Base-by-base conservation (phyloP, 331 rosid genomes). In the Telfairia occidentalis region DNA sequence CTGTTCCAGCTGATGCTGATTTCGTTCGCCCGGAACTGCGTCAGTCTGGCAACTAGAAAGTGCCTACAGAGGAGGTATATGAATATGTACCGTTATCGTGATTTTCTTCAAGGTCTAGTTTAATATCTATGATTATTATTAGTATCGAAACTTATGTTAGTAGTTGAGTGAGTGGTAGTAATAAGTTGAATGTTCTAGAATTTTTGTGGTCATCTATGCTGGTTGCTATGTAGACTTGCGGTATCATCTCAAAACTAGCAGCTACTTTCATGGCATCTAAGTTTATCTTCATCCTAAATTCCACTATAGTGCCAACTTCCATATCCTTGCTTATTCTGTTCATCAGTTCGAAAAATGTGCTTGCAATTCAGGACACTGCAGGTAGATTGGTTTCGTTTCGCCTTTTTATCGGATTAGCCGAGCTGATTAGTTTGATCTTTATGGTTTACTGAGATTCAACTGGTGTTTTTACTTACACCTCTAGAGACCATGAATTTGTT, bases 1-100 rank as follows among this genome's bases (percentile, higher is more conserved):
- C 97, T 4, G 97, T 95, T 59, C 81, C 97, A 9, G 59, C 87
- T 28, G 90, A 95, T 84, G 98, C 98, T 3, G 98, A 95, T 79
- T 95, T 95, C 9, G 98, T 95, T 37, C 91, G 98, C 60, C 98
- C 98, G 0, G 98, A 95, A 84, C 72, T 95, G 87, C 98, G 97
- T 75, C 87, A 87, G 69, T 77, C 88, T 24, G 74, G 81, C 81
- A 85, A 84, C 72, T 90, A 79, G 74, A 84, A 45, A 28, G 35
- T 49, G 21, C 77, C 50, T 11, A 53, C 21, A 37, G 5, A 32
- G 1, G 30, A 18, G 28, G 13, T 29, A 60, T 46, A 29, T 2
- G 8, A n/a, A 48, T 48, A 71, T 49, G 24, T 70, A 71, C 40
- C 52, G 58, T 18, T 71, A 46, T 46, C 37, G 37, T 37, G 23